Conservation (phyloP, 192 early-diverging fungal genomes). For the Hyaloraphidium curvatum region DNA sequence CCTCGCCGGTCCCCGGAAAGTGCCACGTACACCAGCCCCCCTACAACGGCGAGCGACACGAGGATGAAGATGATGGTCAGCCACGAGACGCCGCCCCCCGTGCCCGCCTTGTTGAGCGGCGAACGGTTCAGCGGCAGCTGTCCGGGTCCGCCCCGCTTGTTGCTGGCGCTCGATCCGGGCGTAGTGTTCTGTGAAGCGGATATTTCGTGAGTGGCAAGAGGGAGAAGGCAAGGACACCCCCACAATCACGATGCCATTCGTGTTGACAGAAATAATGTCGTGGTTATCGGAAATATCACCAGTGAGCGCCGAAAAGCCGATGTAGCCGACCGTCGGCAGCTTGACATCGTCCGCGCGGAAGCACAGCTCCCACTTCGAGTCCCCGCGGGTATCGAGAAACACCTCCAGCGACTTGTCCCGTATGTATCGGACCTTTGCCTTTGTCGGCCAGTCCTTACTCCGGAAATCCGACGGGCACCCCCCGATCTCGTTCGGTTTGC, state of each 20-base stretch:
- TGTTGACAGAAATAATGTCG: constrained; percentile 6
- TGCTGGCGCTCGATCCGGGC: not conserved
- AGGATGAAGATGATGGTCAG: not conserved
- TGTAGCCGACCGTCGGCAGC: constrained; percentile 56
- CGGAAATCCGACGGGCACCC: constrained; percentile 8
- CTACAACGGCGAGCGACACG: not conserved
- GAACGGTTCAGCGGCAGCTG: not conserved
- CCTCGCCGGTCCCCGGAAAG: not conserved
- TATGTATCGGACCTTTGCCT: constrained; percentile 4
- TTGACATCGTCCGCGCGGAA: constrained; percentile 58
- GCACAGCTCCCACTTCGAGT: constrained; percentile 62
- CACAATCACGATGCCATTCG: constrained; percentile 4
- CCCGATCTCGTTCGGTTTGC: constrained; percentile 7
- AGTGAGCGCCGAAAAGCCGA: constrained; percentile 83
- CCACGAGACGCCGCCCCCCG: not conserved
- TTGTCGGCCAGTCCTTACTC: not conserved
- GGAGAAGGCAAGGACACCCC: not conserved
- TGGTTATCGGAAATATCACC: constrained; percentile 68
- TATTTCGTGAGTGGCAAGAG: not conserved
- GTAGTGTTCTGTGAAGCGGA: not conserved
- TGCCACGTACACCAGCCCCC: not conserved
- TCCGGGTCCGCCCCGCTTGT: not conserved
- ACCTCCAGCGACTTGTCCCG: constrained; percentile 14
- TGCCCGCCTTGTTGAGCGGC: not conserved
- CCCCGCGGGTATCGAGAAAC: constrained; percentile 26